phyloP scores from a whole-genome alignment of 306 rosid genomes.

The Dalbergia cultrata region DNA sequence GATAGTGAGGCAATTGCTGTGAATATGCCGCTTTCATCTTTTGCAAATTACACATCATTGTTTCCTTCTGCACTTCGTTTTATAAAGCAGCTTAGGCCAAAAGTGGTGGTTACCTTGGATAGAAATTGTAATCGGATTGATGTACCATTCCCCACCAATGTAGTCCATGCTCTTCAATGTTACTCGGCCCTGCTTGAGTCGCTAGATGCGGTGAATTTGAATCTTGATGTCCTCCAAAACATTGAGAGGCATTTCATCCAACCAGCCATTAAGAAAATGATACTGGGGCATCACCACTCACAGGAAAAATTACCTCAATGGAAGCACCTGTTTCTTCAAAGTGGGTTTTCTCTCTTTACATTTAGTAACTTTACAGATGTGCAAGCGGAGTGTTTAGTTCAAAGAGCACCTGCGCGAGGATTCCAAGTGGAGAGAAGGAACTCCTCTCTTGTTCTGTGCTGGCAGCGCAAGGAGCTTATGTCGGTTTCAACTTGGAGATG shows the following conservation, averaged over 20 bases:
- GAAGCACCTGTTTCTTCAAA: slow-evolving; percentile 58
- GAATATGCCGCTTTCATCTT: slow-evolving; percentile 70
- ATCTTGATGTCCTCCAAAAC: slow-evolving; percentile 71
- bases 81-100: slow-evolving; percentile 79
- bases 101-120: slow-evolving; percentile 76
- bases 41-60: slow-evolving; percentile 55
- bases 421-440: slow-evolving; percentile 76
- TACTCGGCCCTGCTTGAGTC: slow-evolving; percentile 77
- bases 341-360: slow-evolving; percentile 73
- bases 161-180: slow-evolving; percentile 62
- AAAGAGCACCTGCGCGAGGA: slow-evolving; percentile 73
- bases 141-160: slow-evolving; percentile 64
- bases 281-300: slow-evolving; percentile 54
- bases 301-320: slow-evolving; percentile 64
- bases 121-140: slow-evolving; percentile 74
- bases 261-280: slow-evolving; percentile 78
- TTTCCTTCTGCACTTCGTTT: slow-evolving; percentile 73
- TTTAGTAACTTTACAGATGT: slow-evolving; percentile 88
- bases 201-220: slow-evolving; percentile 74
- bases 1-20: slow-evolving; percentile 77
- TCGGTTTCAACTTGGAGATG: slow-evolving; percentile 76
- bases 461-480: slow-evolving; percentile 79
- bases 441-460: slow-evolving; percentile 69
- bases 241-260: slow-evolving; percentile 79
- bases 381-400: slow-evolving; percentile 90